phyloP scores from a whole-genome alignment of 495 filamentous ascomycete species.

The Penicillium taxi region DNA sequence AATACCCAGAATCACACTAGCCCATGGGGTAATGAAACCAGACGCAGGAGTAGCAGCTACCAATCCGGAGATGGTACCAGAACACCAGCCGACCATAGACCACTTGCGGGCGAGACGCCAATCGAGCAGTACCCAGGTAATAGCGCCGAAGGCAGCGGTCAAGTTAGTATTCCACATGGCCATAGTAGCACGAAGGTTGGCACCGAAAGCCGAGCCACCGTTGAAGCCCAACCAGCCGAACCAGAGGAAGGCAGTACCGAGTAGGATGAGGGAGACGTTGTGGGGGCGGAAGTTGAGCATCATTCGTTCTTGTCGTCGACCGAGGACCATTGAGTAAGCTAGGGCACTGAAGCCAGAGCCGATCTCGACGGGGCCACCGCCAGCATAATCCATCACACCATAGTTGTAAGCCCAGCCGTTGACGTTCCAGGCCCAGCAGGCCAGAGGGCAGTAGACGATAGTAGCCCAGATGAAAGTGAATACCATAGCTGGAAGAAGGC shows the following conservation, averaged over 20 bases:
- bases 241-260: constrained; percentile 94
- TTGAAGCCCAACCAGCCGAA: constrained; percentile 99
- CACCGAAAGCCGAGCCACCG: constrained; percentile 92
- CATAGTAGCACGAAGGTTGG: constrained; percentile 90
- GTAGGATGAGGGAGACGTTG: constrained; percentile 94
- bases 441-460: constrained; percentile 91
- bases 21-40: constrained; percentile 85
- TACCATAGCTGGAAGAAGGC: constrained; percentile 88
- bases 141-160: constrained; percentile 78
- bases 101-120: constrained; percentile 93
- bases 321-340: constrained; percentile 91
- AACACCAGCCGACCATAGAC: constrained; percentile 99
- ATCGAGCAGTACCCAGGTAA: constrained; percentile 88
- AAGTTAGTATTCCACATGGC: constrained; percentile 97
- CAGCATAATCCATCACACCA: constrained; percentile 93
- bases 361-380: constrained; percentile 96
- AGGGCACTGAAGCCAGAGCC: constrained; percentile 86
- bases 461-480: constrained; percentile 96
- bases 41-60: constrained; percentile 89
- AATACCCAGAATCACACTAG: constrained; percentile 74
- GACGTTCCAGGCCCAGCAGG: constrained; percentile 91
- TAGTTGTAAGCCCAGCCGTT: constrained; percentile 91
- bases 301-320: constrained; percentile 97
- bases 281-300: constrained; percentile 93
- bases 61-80: constrained; percentile 80